Evolutionary conservation across 73 alveolate genomes (phyloP), one percentile per base, ranked within the genome.

Genomic region (Uronychia setigera): DNA sequence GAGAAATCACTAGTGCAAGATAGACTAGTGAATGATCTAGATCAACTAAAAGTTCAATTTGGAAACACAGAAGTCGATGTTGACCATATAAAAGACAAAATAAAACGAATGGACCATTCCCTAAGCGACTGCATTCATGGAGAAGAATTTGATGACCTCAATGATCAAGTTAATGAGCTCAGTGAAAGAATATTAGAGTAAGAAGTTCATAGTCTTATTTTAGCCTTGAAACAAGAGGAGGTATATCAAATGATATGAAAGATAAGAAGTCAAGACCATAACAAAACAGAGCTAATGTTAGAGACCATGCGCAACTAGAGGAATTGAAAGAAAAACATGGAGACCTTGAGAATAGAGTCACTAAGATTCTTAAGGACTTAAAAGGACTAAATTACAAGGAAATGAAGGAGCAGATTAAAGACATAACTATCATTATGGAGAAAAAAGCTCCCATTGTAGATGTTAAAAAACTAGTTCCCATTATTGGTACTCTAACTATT

Each of bases 321-420:
- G 89, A 82, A 31, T 32, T 82, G 27, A 46, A 35, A 19, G 33
- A 32, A 25, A 82, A 75, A 46, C 13, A 58, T 59, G 82, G 82
- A 0, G 89, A 82, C 32, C 74, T 82, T 28, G 76, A 81, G 34
- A 58, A 81, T 81, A 29, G 76, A 33, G 76, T 81, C 33, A 58
- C 57, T 9, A 59, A 81, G 34, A 81, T 81, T 75, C 60, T 33
- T 9, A 67, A 81, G 26, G 76, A 81, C 27, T 26, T 81, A 30
- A 77, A 60, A n/a, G 89, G 78, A 1, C 78, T 82, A 19, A 77
- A 77, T 9, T 46, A 46, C 67, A 46, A 46, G 67, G 67, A 46
- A 46, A 46, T 46, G 67, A 46, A 46, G 67, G 67, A 46, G 67
- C 19, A 46, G 19, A 46, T 46, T 19, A 46, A 19, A 46, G 67